phyloP scores from a whole-genome alignment of 148 eudicot species.

The Oxyria digyna region DNA sequence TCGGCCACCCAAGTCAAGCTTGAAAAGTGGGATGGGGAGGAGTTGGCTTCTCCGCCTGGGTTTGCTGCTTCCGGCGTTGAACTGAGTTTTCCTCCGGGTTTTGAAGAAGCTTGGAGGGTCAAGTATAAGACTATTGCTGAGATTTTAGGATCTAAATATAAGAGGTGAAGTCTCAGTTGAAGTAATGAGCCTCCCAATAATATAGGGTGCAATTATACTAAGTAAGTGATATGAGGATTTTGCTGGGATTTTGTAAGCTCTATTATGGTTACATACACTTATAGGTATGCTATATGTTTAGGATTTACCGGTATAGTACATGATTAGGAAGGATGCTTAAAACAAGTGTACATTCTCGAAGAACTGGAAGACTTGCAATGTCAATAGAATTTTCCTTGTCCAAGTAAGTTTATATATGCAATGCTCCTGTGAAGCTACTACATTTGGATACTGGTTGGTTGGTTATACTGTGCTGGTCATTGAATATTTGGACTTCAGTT shows the following conservation, averaged over 20 bases:
- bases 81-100: neutral
- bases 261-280: neutral
- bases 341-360: no score
- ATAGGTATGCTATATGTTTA: neutral
- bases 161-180: neutral
- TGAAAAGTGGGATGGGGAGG: neutral
- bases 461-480: no score
- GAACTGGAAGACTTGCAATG: no score
- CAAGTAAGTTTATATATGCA: no score
- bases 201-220: no score
- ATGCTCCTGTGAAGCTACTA: no score
- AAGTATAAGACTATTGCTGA: neutral
- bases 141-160: neutral
- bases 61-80: neutral
- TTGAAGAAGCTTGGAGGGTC: neutral
- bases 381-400: no score
- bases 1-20: neutral
- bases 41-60: neutral
- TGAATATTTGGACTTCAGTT: no score
- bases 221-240: no score
- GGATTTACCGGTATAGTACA: no score
- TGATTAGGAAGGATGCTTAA: no score
- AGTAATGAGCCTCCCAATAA: neutral
- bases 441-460: no score
- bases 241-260: neutral